Evolutionary conservation across 2,329 filamentous ascomycete species (phyloP), one percentile per base, ranked within the genome.

Genomic region (Venturia aucupariae): DNA sequence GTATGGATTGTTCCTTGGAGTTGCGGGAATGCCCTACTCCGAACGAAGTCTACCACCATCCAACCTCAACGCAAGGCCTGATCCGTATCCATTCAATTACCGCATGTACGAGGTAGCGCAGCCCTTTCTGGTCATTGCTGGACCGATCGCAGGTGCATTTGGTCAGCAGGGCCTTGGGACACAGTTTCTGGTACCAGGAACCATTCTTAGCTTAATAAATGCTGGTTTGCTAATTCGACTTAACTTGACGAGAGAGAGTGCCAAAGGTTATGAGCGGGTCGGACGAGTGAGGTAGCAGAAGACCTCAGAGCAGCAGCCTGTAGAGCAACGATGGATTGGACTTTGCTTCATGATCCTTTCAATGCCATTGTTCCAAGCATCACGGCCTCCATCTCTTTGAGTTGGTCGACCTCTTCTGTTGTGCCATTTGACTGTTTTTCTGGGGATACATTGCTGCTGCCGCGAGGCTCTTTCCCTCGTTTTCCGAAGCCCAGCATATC

Each of bases 141-240:
- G 80, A 0, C 79, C 80, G 0, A 80, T 82, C 66, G 75, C 77
- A 1, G 74, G 77, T 10, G 82, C 77, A 79, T 83, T 82, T 65
- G 78, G 78, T 10, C 80, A 82, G 71, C 79, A 78, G 0, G 81
- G 81, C 0, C 73, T 80, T 44, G 80, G 80, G 42, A 69, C 78
- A 54, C 73, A 77, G 61, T 75, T 67, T 44, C n/a, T 57, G 42
- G 55, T 67, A 64, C 62, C 42, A 13, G 41, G 13, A 30, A 62
- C 17, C 46, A 62, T 62, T 32, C 24, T 38, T n/a, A 48, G 41
- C 8, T 7, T 46, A 42, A 42, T 51, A 5, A 27, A 62, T 46
- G 35, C 32, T 15, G 61, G 61, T 10, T 54, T 62, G 15, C 24
- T 62, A n/a, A 19, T 17, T 35, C 24, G 61, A 39, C 15, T 62